Conservation (phyloP, 352 stramenopile species). For the Phytopythium sindhum region DNA sequence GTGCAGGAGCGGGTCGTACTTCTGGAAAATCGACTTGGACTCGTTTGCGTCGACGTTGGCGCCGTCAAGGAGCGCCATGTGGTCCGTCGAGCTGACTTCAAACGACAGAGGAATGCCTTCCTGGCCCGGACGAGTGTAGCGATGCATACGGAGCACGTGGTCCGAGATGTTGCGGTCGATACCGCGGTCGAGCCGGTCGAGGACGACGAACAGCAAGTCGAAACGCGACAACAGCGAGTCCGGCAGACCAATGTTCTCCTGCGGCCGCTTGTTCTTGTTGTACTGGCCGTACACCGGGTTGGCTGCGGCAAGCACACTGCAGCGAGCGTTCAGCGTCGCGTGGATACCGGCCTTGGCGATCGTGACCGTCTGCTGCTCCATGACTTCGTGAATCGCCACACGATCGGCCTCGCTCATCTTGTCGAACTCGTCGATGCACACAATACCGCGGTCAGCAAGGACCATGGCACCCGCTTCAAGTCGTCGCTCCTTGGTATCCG, state of each 20-base stretch:
- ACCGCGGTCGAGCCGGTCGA: constrained; percentile 96
- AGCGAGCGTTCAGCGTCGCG: constrained; percentile 98
- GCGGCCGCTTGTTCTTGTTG: constrained; percentile 96
- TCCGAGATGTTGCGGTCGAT: constrained; percentile 95
- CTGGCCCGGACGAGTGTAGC: constrained; percentile 87
- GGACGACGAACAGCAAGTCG: constrained; percentile 99
- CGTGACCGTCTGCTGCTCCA: constrained; percentile 99
- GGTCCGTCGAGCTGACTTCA: constrained; percentile 74
- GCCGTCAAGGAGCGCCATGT: constrained; percentile 52
- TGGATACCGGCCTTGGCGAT: constrained; percentile 99
- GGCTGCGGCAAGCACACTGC: constrained; percentile 97
- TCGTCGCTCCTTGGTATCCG: constrained; percentile 91
- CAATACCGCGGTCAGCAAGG: constrained; percentile 96
- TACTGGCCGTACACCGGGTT: constrained; percentile 99
- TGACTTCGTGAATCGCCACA: constrained; percentile 99
- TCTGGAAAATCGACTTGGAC: constrained; percentile 88
- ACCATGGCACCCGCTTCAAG: constrained; percentile 99
- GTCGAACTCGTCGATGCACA: constrained; percentile 99
- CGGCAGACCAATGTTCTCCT: constrained; percentile 99
- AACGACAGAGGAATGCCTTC: constrained; percentile 90
- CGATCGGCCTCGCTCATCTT: constrained; percentile 98
- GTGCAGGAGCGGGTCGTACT: constrained; percentile 88
- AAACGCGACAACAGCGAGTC: constrained; percentile 99
- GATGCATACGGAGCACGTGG: constrained; percentile 97
- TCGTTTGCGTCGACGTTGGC: constrained; percentile 23